Conservation (phyloP, 352 stramenopile species). For the Peronospora tabacina region DNA sequence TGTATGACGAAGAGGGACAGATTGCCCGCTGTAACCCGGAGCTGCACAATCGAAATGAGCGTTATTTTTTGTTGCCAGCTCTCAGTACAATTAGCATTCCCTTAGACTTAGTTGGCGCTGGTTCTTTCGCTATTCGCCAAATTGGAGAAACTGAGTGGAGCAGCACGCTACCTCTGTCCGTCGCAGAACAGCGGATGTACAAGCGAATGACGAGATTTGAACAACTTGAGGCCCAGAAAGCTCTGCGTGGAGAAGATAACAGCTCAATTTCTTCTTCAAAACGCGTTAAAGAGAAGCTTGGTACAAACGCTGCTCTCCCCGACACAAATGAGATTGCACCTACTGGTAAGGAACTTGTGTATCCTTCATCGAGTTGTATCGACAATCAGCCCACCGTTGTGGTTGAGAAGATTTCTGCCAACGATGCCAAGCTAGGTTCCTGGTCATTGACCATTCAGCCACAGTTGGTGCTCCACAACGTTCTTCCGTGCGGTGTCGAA, state of each 20-base stretch:
- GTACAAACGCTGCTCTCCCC: constrained; percentile 48
- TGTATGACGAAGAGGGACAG: constrained; percentile 47
- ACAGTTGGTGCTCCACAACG: constrained; percentile 74
- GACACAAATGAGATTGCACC: constrained; percentile 35
- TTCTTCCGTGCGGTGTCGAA: constrained; percentile 74
- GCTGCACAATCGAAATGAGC: constrained; percentile 38
- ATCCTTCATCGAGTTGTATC: constrained; percentile 62
- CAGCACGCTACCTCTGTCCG: constrained; percentile 60
- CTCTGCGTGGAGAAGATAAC: constrained; percentile 38
- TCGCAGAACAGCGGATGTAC: constrained; percentile 63
- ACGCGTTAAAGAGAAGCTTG: constrained; percentile 61
- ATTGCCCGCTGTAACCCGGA: constrained; percentile 48
- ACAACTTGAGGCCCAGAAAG: constrained; percentile 56
- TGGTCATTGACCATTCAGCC: constrained; percentile 80
- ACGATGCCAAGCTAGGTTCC: constrained; percentile 43
- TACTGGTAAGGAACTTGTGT: constrained; percentile 56
- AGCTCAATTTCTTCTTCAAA: constrained; percentile 41
- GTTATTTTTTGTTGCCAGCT: constrained; percentile 51
- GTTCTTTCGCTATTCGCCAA: constrained; percentile 77
- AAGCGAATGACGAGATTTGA: constrained; percentile 71
- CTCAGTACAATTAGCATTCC: constrained; percentile 56
- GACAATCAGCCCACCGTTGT: constrained; percentile 79
- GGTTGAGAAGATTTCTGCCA: constrained; percentile 63
- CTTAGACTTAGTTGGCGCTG: constrained; percentile 60
- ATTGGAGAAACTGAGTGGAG: constrained; percentile 82